These are phyloP conservation scores for Teunomyces funiuensis DNA, from an alignment of 805 yeast genomes.

Conservation along the genomic window DNA sequence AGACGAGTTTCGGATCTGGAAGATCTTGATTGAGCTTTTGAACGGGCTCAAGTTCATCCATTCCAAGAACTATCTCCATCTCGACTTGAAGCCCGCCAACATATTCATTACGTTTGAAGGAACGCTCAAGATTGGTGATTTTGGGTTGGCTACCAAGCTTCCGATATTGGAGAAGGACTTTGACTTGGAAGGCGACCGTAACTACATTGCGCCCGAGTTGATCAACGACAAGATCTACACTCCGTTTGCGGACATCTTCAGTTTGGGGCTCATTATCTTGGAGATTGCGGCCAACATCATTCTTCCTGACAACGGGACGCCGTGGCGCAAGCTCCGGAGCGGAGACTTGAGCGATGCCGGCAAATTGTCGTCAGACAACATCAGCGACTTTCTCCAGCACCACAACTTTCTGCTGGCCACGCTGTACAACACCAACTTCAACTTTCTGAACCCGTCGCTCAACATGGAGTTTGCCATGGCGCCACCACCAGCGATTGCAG, in stretches of 20 bases:
- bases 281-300: conserved; percentile 96
- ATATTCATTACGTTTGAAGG: conserved; percentile 95
- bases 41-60: conserved; percentile 83
- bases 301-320: conserved; percentile 91
- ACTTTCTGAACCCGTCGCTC: conserved; percentile 10
- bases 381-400: conserved; percentile 42
- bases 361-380: conserved; percentile 56
- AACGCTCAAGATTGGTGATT: conserved; percentile 89
- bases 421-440: conserved; percentile 15
- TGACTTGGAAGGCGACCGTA: conserved; percentile 96
- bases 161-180: conserved; percentile 67
- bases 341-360: conserved; percentile 98
- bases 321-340: conserved; percentile 93
- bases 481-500: background rate
- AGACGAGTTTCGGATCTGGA: conserved; percentile 98
- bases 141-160: conserved; percentile 85
- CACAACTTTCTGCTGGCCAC: conserved; percentile 35
- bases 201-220: conserved; percentile 96
- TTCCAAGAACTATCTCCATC: conserved; percentile 67
- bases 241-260: conserved; percentile 90
- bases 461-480: conserved; percentile 6
- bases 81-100: conserved; percentile 95
- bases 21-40: conserved; percentile 80
- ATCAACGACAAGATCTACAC: conserved; percentile 80
- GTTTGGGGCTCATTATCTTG: conserved; percentile 89